Conservation (phyloP, 768 basidiomycete genomes). For the Fomitopsis pulvina region DNA sequence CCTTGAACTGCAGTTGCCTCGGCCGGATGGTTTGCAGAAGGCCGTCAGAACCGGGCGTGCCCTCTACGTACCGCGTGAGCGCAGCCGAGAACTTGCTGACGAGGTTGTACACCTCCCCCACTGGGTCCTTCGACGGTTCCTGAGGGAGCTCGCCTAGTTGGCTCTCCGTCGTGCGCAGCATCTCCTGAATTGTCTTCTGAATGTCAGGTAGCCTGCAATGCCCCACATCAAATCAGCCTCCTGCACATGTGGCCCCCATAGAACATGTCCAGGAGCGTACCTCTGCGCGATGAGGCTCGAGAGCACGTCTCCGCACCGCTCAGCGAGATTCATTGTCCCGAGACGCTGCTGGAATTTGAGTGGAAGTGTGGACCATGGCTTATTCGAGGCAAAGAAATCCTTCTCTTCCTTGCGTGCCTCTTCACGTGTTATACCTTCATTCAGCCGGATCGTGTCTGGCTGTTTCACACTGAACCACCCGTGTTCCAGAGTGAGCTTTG, state of each 20-base stretch:
- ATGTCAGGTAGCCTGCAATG: conserved; percentile 52
- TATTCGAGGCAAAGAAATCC: conserved; percentile 44
- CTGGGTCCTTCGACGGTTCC: conserved; percentile 47
- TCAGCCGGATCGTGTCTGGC: conserved; percentile 40
- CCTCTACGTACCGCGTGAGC: conserved; percentile 42
- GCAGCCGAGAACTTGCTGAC: conserved; percentile 42
- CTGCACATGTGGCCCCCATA: background rate
- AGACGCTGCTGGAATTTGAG: conserved; percentile 42
- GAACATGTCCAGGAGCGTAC: conserved; percentile 26
- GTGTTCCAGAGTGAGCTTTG: conserved; percentile 31
- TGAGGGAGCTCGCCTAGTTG: conserved; percentile 33
- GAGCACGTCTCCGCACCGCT: conserved; percentile 50
- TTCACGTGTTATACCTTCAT: conserved; percentile 46
- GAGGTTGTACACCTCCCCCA: conserved; percentile 45
- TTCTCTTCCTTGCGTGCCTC: conserved; percentile 53
- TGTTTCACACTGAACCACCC: conserved; percentile 50
- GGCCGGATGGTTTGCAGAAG: conserved; percentile 52
- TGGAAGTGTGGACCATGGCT: conserved; percentile 53
- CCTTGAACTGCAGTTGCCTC: conserved; percentile 39
- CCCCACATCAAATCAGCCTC: conserved; percentile 20
- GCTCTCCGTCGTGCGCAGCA: conserved; percentile 33
- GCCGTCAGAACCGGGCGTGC: conserved; percentile 44
- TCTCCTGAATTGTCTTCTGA: conserved; percentile 45
- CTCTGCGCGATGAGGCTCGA: conserved; percentile 57
- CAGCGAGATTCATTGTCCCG: conserved; percentile 49